Evolutionary conservation across 306 rosid species (phyloP).

Genomic region (Glycine tomentella): DNA sequence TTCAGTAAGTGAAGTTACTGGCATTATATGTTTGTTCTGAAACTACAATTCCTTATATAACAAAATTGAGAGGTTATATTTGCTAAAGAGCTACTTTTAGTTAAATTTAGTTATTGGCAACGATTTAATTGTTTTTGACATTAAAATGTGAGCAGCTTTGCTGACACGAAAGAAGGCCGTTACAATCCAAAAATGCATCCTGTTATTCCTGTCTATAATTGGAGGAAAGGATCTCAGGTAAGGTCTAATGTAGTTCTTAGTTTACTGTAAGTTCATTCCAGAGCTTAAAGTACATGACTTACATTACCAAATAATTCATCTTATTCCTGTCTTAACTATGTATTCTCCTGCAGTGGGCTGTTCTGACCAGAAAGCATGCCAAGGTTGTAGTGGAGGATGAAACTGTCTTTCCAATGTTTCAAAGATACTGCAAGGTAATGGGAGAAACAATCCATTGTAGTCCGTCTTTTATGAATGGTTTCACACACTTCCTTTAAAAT

Average conservation of each 20-base stretch:
- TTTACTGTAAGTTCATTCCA: constrained; percentile 36
- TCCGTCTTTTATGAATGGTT: constrained; percentile 19
- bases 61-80: neutral
- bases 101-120: constrained; percentile 17
- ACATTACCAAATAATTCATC: constrained; percentile 23
- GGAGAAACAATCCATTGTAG: constrained; percentile 6
- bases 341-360: constrained; percentile 79
- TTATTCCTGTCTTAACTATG: constrained; percentile 40
- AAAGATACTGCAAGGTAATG: constrained; percentile 80
- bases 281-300: constrained; percentile 33
- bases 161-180: constrained; percentile 94
- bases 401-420: constrained; percentile 81
- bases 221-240: constrained; percentile 99
- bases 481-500: constrained; percentile 17
- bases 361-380: constrained; percentile 92
- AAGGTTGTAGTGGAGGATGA: constrained; percentile 78
- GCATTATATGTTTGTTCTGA: neutral
- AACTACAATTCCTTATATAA: neutral
- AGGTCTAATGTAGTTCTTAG: constrained; percentile 4
- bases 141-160: constrained; percentile 71
- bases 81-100: neutral
- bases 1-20: constrained; percentile 1
- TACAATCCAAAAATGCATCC: constrained; percentile 96
- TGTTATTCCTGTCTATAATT: constrained; percentile 81
- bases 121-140: constrained; percentile 21